Evolutionary conservation across 1,139 yeast genomes (phyloP).

Genomic region (Saccharomyces hybrid): DNA sequence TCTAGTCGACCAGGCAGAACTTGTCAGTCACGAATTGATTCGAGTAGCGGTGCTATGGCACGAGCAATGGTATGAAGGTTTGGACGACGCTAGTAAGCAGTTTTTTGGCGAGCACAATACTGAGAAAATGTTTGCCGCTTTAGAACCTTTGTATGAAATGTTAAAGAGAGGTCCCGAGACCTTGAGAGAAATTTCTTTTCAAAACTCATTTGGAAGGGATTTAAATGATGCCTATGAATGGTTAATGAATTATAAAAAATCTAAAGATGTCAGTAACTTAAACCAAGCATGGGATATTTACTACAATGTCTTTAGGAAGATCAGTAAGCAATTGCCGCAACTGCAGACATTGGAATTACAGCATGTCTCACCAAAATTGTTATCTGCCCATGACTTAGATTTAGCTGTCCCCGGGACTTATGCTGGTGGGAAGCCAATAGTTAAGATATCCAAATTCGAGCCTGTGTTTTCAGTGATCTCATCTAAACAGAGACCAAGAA

Average conservation of each 20-base stretch:
- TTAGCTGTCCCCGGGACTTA: conserved; percentile 86
- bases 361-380: conserved; percentile 84
- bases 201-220: conserved; percentile 89
- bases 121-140: conserved; percentile 85
- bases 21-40: conserved; percentile 88
- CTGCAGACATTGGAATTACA: conserved; percentile 80
- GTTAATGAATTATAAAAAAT: conserved; percentile 77
- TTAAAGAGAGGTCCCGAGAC: conserved; percentile 86
- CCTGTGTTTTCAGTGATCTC: conserved; percentile 84
- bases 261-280: conserved; percentile 78
- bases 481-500: conserved; percentile 93
- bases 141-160: conserved; percentile 83
- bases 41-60: conserved; percentile 96
- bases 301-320: conserved; percentile 85
- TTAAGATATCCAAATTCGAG: conserved; percentile 67
- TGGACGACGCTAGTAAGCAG: conserved; percentile 90
- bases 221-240: conserved; percentile 89
- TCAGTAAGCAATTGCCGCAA: conserved; percentile 83
- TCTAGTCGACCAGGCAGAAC: conserved; percentile 84
- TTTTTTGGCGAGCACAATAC: conserved; percentile 93
- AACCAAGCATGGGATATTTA: conserved; percentile 98
- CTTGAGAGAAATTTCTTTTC: conserved; percentile 84
- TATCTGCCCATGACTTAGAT: conserved; percentile 71
- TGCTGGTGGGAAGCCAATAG: conserved; percentile 77
- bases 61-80: conserved; percentile 96